Base-by-base conservation (phyloP, 2,329 filamentous ascomycete species). In the Paecilomyces dactylethromorphus region DNA sequence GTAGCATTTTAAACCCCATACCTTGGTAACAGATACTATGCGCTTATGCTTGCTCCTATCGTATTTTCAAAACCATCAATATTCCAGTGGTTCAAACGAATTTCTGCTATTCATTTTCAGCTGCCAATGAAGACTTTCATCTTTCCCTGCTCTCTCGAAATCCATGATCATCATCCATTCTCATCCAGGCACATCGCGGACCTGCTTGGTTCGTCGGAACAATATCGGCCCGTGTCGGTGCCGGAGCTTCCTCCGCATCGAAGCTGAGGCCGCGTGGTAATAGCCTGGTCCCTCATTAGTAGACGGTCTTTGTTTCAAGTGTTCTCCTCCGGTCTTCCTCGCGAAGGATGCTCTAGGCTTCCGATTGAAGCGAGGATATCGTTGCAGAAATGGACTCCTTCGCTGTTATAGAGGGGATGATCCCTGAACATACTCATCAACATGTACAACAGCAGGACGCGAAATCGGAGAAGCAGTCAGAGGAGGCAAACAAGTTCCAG, bases 401-500 rank as follows among this genome's bases (percentile, higher is more conserved):
- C 57, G 74, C 74, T 35, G 70, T 76, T 39, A 73, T 73, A 54
- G 77, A 78, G 65, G 68, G 69, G 62, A 70, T 75, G 58, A 66
- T 72, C 53, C 68, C 71, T 58, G 68, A 69, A 39, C 58, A 66
- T 24, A 68, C 69, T 50, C 64, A 63, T 58, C 67, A 67, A 64
- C 65, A 68, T 62, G 63, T 59, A 56, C 65, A 62, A 54, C 58
- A 69, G 39, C 58, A 65, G 58, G 61, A 67, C 52, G 60, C 63
- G 58, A 59, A 66, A 55, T 60, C 65, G 51, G 66, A 65, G 59
- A 69, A 73, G 59, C 65, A 74, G 54, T 69, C 74, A 8, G 84
- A 87, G 54, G 84, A 84, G 35, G 87, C 88, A 66, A 97, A 96
- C 80, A 97, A 96, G 76, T 99, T 99, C 74, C 94, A 99, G 75